A percentile compares a stretch with the other conserved stretches of the same genome.
Conservation (phyloP, 352 stramenopile species). For the Pythium biforme region DNA sequence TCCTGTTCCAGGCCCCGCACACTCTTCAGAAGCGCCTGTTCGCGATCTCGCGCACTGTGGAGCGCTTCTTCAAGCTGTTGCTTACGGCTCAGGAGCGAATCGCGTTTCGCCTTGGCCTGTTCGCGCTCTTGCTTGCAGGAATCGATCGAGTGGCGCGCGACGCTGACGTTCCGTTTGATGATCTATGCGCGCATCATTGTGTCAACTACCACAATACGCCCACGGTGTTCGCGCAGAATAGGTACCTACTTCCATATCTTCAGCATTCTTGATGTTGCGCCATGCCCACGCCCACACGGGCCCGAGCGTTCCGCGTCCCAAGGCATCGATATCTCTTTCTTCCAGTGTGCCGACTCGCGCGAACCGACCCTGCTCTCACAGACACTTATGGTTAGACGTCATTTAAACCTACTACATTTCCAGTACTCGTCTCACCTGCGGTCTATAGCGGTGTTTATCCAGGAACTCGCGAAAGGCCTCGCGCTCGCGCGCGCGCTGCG, state of each 20-base stretch:
- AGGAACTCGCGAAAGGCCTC: slow-evolving; percentile 47
- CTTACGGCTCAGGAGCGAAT: slow-evolving; percentile 24
- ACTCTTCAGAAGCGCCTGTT: slow-evolving; percentile 27
- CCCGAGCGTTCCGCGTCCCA: slow-evolving; percentile 31
- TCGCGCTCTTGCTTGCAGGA: slow-evolving; percentile 38
- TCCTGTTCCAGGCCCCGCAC: slow-evolving; percentile 35
- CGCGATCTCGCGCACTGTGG: slow-evolving; percentile 21
- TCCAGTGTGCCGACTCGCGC: slow-evolving; percentile 31
- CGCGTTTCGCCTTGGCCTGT: slow-evolving; percentile 23
- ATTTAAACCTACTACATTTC: background rate
- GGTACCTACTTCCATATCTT: slow-evolving; percentile 34
- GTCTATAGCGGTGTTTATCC: slow-evolving; percentile 37
- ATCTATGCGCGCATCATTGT: slow-evolving; percentile 7
- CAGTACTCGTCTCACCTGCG: slow-evolving; percentile 28
- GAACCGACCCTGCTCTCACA: slow-evolving; percentile 30
- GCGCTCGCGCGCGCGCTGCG: slow-evolving; percentile 30
- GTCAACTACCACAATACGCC: background rate
- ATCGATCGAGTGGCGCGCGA: slow-evolving; percentile 33
- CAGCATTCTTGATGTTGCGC: slow-evolving; percentile 37
- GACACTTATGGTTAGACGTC: background rate
- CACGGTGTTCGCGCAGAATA: background rate
- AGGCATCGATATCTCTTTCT: slow-evolving; percentile 47
- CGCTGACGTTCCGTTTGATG: slow-evolving; percentile 34
- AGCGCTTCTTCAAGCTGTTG: slow-evolving; percentile 30
- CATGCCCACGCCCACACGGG: slow-evolving; percentile 43